phyloP scores from a whole-genome alignment of 1,139 yeast genomes.

The Kurtzmaniella natalensis region DNA sequence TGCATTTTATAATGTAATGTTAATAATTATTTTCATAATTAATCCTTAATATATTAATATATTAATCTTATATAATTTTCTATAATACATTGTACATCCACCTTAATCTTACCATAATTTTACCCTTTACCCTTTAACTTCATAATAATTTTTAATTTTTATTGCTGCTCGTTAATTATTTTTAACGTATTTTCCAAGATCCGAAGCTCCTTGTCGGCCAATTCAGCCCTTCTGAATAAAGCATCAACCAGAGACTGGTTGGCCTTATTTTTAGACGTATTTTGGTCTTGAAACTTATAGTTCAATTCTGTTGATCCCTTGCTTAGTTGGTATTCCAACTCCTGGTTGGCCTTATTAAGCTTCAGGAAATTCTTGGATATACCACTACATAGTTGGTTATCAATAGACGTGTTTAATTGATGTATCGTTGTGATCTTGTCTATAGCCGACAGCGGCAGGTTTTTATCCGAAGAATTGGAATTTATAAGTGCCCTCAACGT shows the following conservation, averaged over 20 bases:
- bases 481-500: constrained; percentile 22
- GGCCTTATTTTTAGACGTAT: not conserved
- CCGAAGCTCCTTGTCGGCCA: constrained; percentile 44
- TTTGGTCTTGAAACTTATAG: not conserved
- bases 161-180: constrained; percentile 10
- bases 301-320: not conserved
- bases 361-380: constrained; percentile 22
- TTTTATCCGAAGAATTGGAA: constrained; percentile 22
- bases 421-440: constrained; percentile 46
- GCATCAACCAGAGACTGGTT: constrained; percentile 23
- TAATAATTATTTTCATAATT: too few species aligned
- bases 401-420: constrained; percentile 35
- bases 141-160: too few species aligned
- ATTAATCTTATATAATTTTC: too few species aligned
- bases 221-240: constrained; percentile 39
- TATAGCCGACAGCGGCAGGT: constrained; percentile 20
- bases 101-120: too few species aligned
- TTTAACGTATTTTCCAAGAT: constrained; percentile 37
- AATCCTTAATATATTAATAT: too few species aligned
- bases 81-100: too few species aligned
- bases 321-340: constrained; percentile 16
- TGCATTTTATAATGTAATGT: too few species aligned
- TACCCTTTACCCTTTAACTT: too few species aligned
- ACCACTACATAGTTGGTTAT: constrained; percentile 29
- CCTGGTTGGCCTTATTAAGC: constrained; percentile 19